Evolutionary conservation across 1,284 basidiomycete genomes (phyloP), one percentile per base, ranked within the genome.

Genomic region (Termitomyces sp.): DNA sequence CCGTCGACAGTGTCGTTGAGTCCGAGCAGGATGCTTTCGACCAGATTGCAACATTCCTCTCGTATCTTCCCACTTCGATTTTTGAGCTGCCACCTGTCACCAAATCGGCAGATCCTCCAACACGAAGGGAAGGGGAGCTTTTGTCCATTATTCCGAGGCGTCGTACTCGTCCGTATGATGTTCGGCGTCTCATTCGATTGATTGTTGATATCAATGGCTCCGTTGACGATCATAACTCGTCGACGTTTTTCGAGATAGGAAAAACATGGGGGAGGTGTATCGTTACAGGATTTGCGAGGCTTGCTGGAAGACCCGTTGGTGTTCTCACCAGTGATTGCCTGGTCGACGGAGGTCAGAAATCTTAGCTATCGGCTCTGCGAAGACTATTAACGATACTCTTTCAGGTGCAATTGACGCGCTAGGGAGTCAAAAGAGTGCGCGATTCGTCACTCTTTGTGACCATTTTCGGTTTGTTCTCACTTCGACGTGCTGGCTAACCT

Each of bases 201-300:
- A 58, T 72, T 21, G 70, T 73, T 14, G 73, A 73, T 53, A 39
- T 59, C 18, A 61, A 60, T 30, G 57, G 55, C 19, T 19, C 50
- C 11, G 57, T 56, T 40, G 60, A 60, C 14, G 60, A 60, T 34
- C 39, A 55, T 5, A 48, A 54, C 6, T 49, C 43, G 5, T 60
- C 64, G 3, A 66, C 66, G 2, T 73, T 73, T 57, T 75, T 73
- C 53, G 73, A 75, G 54, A 74, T 73, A 46, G 73, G 72, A 1
- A 58, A 60, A 7, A 68, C 63, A 0, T 74, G 73, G 73, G 72
- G 73, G 30, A 60, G 61, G 46, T 68, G 62, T 50, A 67, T 72
- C 18, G 69, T 74, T 8, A 72, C 69, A 11, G 73, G 72, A 0
- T 67, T 75, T 47, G 71, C 73, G 2, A 65, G 72, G 31, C 61